A percentile compares a stretch with the other conserved stretches of the same genome.
Conservation (phyloP, 192 early-diverging fungal genomes). For the Coemansia erecta region DNA sequence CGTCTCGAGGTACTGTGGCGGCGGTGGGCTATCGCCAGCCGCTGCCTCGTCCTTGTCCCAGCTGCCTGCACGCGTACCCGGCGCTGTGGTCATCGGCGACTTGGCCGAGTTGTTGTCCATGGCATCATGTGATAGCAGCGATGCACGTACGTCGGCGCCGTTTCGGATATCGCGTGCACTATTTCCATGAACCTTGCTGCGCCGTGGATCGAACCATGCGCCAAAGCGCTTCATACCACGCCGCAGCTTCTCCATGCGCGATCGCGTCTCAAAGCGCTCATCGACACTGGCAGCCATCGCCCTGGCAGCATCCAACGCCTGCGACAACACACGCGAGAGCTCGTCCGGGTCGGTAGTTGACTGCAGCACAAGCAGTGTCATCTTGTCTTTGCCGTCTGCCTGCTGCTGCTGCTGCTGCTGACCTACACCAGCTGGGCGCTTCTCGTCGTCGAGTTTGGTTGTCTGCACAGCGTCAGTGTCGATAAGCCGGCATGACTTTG, state of each 20-base stretch:
- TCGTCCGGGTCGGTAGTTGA: constrained; percentile 20
- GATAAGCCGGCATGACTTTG: constrained; percentile 71
- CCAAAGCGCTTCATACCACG: constrained; percentile 47
- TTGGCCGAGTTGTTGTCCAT: not conserved
- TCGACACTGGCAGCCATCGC: constrained; percentile 21
- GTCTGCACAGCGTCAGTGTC: constrained; percentile 44
- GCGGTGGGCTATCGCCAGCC: not conserved
- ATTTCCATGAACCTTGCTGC: not conserved
- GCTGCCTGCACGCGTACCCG: not conserved
- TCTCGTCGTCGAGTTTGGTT: constrained; percentile 17
- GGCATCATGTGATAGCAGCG: not conserved
- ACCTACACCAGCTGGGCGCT: not conserved
- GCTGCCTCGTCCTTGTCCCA: not conserved
- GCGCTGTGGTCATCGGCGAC: not conserved
- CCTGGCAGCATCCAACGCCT: constrained; percentile 25
- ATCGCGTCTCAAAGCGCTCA: constrained; percentile 40
- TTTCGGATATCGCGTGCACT: not conserved
- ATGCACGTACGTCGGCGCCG: not conserved
- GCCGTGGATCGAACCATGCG: constrained; percentile 17
- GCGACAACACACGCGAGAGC: constrained; percentile 17
- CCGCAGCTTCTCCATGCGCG: constrained; percentile 23
- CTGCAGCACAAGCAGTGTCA: constrained; percentile 43
- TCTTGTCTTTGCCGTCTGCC: constrained; percentile 1
- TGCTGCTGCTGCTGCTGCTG: not conserved
- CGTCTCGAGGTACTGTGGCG: not conserved